Evolutionary conservation across 371 early-diverging fungal genomes (phyloP).

Genomic region (Apophysomyces sp.): DNA sequence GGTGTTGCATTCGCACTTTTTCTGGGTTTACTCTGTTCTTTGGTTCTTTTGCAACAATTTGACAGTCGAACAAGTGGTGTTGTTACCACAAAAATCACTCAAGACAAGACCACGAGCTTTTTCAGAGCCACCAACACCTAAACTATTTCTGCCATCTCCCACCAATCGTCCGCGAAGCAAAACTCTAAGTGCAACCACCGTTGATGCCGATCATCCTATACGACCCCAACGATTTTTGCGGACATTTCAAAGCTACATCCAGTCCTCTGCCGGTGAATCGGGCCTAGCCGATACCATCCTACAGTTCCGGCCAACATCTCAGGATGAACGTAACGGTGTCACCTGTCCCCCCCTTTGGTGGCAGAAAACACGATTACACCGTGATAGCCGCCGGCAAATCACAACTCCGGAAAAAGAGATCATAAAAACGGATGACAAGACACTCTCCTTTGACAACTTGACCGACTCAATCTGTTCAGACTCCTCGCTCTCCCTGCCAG

Average conservation of each 20-base stretch:
- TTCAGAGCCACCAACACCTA: background rate
- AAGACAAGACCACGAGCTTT: background rate
- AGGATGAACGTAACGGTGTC: slow-evolving; percentile 11
- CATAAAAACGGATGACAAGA: background rate
- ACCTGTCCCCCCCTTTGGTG: slow-evolving; percentile 21
- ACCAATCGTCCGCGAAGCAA: background rate
- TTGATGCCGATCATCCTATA: slow-evolving; percentile 5
- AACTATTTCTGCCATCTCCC: background rate
- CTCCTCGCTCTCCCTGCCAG: background rate
- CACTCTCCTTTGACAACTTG: background rate
- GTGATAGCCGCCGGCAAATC: background rate
- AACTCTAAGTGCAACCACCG: slow-evolving; percentile 6
- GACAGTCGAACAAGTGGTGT: background rate
- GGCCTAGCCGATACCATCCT: background rate
- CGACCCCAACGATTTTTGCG: slow-evolving; percentile 5
- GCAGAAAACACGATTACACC: slow-evolving; percentile 11
- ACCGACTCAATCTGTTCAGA: background rate
- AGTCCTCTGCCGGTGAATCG: background rate
- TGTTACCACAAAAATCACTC: background rate
- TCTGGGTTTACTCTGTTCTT: slow-evolving; percentile 18
- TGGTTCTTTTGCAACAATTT: slow-evolving; percentile 13
- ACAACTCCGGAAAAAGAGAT: background rate
- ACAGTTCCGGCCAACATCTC: background rate
- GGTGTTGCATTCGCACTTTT: slow-evolving; percentile 13
- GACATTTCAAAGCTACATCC: slow-evolving; percentile 1